These are phyloP conservation scores for Bipolaris victoriae DNA, from an alignment of 2,329 filamentous ascomycete genomes.

Conservation along the genomic window DNA sequence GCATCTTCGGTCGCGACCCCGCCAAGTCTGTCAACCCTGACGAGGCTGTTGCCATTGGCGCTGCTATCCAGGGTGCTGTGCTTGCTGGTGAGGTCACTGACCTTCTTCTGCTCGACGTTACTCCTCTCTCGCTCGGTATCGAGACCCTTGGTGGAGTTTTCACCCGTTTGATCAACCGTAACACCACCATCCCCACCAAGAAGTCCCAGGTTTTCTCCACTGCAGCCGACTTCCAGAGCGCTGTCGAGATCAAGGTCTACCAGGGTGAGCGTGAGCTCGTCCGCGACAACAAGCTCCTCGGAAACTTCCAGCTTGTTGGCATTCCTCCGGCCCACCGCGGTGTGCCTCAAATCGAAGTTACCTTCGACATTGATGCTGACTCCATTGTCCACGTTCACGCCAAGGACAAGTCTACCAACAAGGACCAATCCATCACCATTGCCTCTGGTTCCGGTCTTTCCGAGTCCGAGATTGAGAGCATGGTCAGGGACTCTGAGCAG, in stretches of 20 bases:
- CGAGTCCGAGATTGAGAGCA: conserved; percentile 91
- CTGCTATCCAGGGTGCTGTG: conserved; percentile 95
- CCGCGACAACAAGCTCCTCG: conserved; percentile 96
- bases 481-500: conserved; percentile 98
- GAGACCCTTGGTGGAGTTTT: conserved; percentile 98
- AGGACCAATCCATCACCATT: conserved; percentile 99
- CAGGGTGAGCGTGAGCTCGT: conserved; percentile 99
- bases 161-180: conserved; percentile 97
- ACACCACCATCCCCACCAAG: conserved; percentile 99
- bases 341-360: conserved; percentile 96
- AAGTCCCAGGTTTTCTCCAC: conserved; percentile 99
- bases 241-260: conserved; percentile 99
- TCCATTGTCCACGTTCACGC: conserved; percentile 97
- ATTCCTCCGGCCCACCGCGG: conserved; percentile 96
- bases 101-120: conserved; percentile 92
- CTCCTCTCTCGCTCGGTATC: conserved; percentile 94
- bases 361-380: conserved; percentile 98
- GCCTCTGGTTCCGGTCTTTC: conserved; percentile 96
- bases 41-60: conserved; percentile 96
- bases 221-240: conserved; percentile 96
- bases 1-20: conserved; percentile 93
- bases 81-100: conserved; percentile 97
- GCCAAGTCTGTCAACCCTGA: conserved; percentile 99
- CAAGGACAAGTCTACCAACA: conserved; percentile 99
- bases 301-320: conserved; percentile 99